Evolutionary conservation across 768 basidiomycete genomes (phyloP), one percentile per base, ranked within the genome.

Genomic region (Tylopilus rubrobrunneus): DNA sequence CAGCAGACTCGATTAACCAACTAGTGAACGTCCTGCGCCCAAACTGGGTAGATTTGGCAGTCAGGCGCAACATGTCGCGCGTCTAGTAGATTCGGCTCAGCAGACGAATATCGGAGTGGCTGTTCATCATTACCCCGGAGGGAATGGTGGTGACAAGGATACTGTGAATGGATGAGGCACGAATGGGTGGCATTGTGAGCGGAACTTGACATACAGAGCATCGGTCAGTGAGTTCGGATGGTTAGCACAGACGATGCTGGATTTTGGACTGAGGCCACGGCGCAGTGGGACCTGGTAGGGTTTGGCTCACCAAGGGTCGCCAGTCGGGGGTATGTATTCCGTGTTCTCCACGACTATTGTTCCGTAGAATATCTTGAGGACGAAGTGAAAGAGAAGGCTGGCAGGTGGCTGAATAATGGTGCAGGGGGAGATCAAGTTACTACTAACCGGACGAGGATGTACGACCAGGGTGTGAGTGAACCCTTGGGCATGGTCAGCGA

Each of bases 351-450:
- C 79, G 25, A 94, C 88, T 52, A 95, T 92, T 10, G 86, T 82
- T 2, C 89, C 89, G 68, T 95, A 95, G 72, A 95, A 95, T 57
- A 93, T 89, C 67, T 89, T 89, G 63, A 95, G 83, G 3, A 92
- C 90, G 60, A 93, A 86, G 60, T 80, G 81, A 67, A 90, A 92
- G 28, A 91, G 74, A 17, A 84, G 65, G 34, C 88, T 90, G 48
- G 14, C 36, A 23, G 41, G 9, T 17, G 2, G 29, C 23, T 63
- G 34, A 57, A 49, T 45, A 53, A 37, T 14, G 7, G 25, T 28
- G 23, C 44, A 25, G 44, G 9, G 46, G 7, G 48, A 48, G 8
- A 31, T 3, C 9, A 6, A 40, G 39, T n/a, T 31, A 15, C 7
- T n/a, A 56, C 70, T 31, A 59, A 84, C 87, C 88, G 78, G 57